Conservation (phyloP, 2,329 filamentous ascomycete species). For the Fusarium newnesense region DNA sequence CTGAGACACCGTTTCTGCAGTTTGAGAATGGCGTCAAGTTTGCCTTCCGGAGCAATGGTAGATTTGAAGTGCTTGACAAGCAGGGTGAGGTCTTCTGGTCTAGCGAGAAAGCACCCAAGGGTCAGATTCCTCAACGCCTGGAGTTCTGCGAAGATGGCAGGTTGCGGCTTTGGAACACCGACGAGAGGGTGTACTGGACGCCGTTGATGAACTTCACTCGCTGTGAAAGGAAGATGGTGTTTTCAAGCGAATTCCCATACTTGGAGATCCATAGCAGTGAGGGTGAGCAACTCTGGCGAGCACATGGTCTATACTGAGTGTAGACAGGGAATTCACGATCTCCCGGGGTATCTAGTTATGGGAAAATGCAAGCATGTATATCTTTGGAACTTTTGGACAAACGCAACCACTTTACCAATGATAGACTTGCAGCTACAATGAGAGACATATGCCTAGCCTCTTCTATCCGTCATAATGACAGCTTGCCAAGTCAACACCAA, state of each 20-base stretch:
- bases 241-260: background rate
- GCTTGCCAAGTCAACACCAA: background rate
- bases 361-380: too few relatives aligned
- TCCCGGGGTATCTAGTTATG: too few relatives aligned
- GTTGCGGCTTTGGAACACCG: background rate
- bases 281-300: background rate
- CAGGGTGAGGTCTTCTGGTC: accelerated
- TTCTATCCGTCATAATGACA: accelerated
- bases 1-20: accelerated
- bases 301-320: accelerated
- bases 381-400: background rate
- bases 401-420: accelerated
- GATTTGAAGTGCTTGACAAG: background rate
- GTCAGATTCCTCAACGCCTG: background rate
- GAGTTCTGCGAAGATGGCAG: background rate
- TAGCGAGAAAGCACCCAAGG: accelerated
- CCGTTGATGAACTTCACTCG: accelerated
- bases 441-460: background rate
- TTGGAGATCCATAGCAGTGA: background rate
- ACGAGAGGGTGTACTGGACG: background rate
- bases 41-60: accelerated
- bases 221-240: background rate
- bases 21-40: background rate
- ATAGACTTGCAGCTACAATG: background rate
- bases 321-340: accelerated